Base-by-base conservation (phyloP, 495 filamentous ascomycete species). In the Hyaloscypha hepaticicola region DNA sequence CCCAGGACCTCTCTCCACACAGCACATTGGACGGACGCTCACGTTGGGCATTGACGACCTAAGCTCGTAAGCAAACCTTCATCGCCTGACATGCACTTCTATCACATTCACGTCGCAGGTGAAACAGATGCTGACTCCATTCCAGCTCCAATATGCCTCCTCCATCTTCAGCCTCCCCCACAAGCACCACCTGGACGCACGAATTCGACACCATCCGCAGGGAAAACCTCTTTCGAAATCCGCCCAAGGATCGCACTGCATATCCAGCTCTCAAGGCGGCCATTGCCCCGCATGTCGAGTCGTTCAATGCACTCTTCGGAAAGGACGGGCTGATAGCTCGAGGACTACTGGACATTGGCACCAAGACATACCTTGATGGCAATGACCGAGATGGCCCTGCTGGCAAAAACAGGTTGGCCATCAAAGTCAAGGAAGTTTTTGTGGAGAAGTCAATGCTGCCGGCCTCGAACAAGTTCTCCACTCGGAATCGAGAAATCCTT, bases 271-370 rank as follows among this genome's bases (percentile, higher is more conserved):
- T 99, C 52, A 88, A 91, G 55, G 85, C 83, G 48, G 90, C 94
- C 2, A 86, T 97, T 65, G 81, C 88, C 63, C 95, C 95, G 33
- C 95, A 99, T 74, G 87, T 97, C 72, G 87, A 97, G 66, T 94
- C 95, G 9, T 98, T 97, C 86, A 96, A 99, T 80, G 88, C 90
- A n/a, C 79, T 97, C 45, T 92, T 97, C 71, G 87, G 87, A 16
- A 82, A 83, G 67, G 77, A 81, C 51, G 85, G 88, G 51, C 82
- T 96, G 26, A 76, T 99, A 50, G 87, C 91, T 57, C 85, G 87
- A 25, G 92, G 84, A 14, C 69, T 97, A 60, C 84, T 84, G 72
- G 95, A 99, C 71, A 97, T 98, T 72, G 95, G 95, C 61, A 90
- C 87, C 64, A 95, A 92, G 77, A 83, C 83, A 2, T 93, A 91